A percentile compares a stretch with the other conserved stretches of the same genome.
Conservation (phyloP, 805 yeast species). For the Candida easanensis region DNA sequence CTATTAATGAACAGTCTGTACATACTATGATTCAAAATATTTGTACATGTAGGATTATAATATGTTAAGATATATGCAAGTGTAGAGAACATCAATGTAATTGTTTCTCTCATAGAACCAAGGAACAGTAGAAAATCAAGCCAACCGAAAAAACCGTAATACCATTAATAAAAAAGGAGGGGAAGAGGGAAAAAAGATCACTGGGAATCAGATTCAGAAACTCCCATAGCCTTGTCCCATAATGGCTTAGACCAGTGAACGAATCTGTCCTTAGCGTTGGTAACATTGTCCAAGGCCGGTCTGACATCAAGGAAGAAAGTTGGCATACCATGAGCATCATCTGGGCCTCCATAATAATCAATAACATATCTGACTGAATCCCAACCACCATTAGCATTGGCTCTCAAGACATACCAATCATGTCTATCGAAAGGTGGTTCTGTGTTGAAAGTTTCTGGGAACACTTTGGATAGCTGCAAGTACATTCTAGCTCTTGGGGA, state of each 20-base stretch:
- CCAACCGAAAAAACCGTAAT: background rate
- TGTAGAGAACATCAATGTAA: too few species aligned
- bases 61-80: too few species aligned
- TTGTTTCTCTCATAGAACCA: background rate
- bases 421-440: slow-evolving; percentile 97
- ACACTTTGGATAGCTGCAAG: slow-evolving; percentile 59
- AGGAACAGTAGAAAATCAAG: background rate
- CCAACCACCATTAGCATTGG: slow-evolving; percentile 49
- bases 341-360: slow-evolving; percentile 96
- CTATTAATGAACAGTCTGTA: background rate
- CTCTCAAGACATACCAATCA: slow-evolving; percentile 94
- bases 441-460: slow-evolving; percentile 69
- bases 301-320: slow-evolving; percentile 91
- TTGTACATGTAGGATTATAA: background rate
- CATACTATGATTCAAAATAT: background rate
- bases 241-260: slow-evolving; percentile 63
- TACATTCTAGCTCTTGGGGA: slow-evolving; percentile 82
- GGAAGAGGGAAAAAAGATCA: background rate
- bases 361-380: slow-evolving; percentile 83
- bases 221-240: slow-evolving; percentile 62
- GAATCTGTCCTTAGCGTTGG: slow-evolving; percentile 66
- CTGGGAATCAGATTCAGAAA: slow-evolving; percentile 1
- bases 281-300: slow-evolving; percentile 79
- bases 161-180: background rate
- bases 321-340: slow-evolving; percentile 86